Evolutionary conservation across 129 eudicot genomes (phyloP), one percentile per base, ranked within the genome.

Genomic region (Arctium lappa): DNA sequence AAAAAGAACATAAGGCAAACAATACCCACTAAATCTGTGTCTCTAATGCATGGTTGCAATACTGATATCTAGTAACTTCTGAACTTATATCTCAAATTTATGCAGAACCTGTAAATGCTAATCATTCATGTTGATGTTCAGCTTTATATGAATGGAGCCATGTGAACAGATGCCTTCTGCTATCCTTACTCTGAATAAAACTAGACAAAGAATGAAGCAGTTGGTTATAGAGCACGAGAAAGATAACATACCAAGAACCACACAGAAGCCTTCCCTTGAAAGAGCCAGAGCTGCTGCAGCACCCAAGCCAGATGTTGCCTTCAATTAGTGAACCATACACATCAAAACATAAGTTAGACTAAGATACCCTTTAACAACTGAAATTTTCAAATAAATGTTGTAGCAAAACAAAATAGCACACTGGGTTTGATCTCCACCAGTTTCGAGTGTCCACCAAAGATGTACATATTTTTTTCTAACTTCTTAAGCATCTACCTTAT

Each of bases 221-320:
- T 48, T 30, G 65, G 42, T 66, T 36, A 72, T 34, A 62, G 16
- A 22, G 39, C 37, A 40, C 32, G 80, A 82, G 62, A 36, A 32
- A 32, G 50, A 75, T 32, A 81, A 73, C 79, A 16, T 81, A 95
- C 99, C 97, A 73, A 95, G 93, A 85, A 93, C 91, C 68, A 93
- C 92, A 75, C 18, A 88, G 85, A 86, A 95, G 75, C 98, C 99
- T 87, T 95, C 85, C 83, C 73, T 87, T 42, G 98, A 85, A 63
- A 95, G 93, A 53, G 89, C 93, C 81, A 84, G 53, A 75, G 95
- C 94, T 48, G 92, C 91, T 77, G 95, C 97, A 77, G 98, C 97
- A 85, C 99, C 99, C 84, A 95, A 86, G 38, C 99, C 99, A 73
- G 99, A 93, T 13, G 97, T 87, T 46, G 97, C 97, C 99, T 95